Conservation (phyloP, 2,329 filamentous ascomycete species). For the Apiospora saccharicola region DNA sequence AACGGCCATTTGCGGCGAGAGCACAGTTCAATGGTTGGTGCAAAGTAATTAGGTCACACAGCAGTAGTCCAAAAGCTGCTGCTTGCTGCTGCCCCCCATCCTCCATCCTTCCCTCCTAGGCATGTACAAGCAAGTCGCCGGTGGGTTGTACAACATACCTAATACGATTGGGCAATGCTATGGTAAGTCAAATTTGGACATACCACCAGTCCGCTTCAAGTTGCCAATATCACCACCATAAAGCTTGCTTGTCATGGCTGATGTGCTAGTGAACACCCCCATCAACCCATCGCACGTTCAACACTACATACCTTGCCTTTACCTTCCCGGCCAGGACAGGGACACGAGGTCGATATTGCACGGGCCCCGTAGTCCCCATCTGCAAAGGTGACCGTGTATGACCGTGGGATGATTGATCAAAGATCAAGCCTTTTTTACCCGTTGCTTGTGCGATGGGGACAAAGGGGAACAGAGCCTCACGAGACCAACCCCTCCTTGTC, state of each 20-base stretch:
- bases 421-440: constrained; percentile 5
- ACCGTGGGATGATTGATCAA: background rate
- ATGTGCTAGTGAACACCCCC: background rate
- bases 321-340: constrained; percentile 11
- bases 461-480: constrained; percentile 11
- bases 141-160: constrained; percentile 6
- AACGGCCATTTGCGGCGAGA: background rate
- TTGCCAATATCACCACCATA: constrained; percentile 14
- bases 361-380: background rate
- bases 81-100: background rate
- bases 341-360: constrained; percentile 1
- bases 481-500: constrained; percentile 9
- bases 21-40: constrained; percentile 13
- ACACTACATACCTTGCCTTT: no score
- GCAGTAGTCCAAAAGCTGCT: background rate
- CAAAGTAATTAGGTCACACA: constrained; percentile 9
- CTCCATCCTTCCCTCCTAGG: background rate
- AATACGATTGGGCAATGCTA: constrained; percentile 5
- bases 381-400: background rate
- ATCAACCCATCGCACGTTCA: background rate
- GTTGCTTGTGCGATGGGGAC: background rate
- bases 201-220: constrained; percentile 1
- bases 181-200: constrained; percentile 13
- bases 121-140: background rate
- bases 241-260: constrained; percentile 15